These are phyloP conservation scores for Mycosphaerella sp. DNA, from an alignment of 2,329 filamentous ascomycete species.

Conservation along the genomic window DNA sequence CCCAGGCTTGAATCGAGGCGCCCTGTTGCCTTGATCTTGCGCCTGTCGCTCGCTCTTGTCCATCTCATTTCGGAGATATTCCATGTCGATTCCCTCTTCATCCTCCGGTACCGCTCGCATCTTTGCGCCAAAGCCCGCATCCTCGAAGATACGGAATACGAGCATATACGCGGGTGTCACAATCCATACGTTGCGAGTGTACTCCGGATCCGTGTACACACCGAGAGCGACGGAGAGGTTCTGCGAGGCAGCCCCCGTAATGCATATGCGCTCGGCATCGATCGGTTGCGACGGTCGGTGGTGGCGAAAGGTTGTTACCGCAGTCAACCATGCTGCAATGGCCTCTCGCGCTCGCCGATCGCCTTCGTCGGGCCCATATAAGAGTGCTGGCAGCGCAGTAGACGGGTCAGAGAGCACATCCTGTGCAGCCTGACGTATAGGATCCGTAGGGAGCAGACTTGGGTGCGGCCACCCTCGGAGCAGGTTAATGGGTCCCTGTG, in stretches of 20 bases:
- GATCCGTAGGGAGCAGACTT: slow-evolving; percentile 57
- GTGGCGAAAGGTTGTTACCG: slow-evolving; percentile 34
- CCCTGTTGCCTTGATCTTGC: slow-evolving; percentile 17
- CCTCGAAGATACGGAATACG: slow-evolving; percentile 78
- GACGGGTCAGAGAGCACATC: slow-evolving; percentile 55
- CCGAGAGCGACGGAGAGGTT: slow-evolving; percentile 70
- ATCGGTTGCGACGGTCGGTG: slow-evolving; percentile 47
- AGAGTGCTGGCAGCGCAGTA: slow-evolving; percentile 57
- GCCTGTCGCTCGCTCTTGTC: slow-evolving; percentile 43
- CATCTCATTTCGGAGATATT: slow-evolving; percentile 49
- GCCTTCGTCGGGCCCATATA: slow-evolving; percentile 74
- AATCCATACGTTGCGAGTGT: slow-evolving; percentile 72
- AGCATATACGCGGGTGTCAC: slow-evolving; percentile 77
- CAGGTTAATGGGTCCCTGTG: slow-evolving; percentile 50
- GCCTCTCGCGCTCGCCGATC: slow-evolving; percentile 61
- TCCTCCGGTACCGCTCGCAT: slow-evolving; percentile 69
- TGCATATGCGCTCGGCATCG: slow-evolving; percentile 58
- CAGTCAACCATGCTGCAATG: slow-evolving; percentile 63
- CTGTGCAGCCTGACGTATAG: slow-evolving; percentile 56
- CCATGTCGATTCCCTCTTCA: slow-evolving; percentile 67
- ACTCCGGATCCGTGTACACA: slow-evolving; percentile 71
- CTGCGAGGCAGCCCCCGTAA: slow-evolving; percentile 81
- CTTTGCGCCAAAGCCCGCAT: slow-evolving; percentile 64
- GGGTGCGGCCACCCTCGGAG: slow-evolving; percentile 62
- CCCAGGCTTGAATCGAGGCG: slow-evolving; percentile 43